Evolutionary conservation across 2,329 filamentous ascomycete species (phyloP), one percentile per base, ranked within the genome.

Genomic region (Venturia pyrina): DNA sequence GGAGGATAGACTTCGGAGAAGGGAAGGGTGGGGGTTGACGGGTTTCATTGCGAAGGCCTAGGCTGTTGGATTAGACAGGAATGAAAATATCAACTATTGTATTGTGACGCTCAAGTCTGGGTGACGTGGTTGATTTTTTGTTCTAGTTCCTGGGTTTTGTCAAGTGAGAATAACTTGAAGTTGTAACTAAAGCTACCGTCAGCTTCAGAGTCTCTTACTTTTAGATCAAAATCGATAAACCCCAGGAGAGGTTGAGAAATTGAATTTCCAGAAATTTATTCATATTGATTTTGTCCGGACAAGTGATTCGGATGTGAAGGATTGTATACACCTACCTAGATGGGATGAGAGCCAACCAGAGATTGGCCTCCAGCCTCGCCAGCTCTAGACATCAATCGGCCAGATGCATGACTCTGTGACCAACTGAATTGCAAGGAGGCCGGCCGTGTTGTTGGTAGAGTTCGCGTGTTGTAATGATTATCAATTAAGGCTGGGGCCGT

Each of bases 41-140:
- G 15, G 53, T 19, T 59, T 37, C 28, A 40, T 59, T 2, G 32
- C 19, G 53, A 19, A 59, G 32, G 32, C 28, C 21, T 34, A 19
- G 53, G 46, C 28, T 59, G 53, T 59, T 59, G 53, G 53, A 59
- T 21, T 59, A 59, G 53, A 59, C 17, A 59, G 53, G 32, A 21
- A 59, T 21, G 53, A n/a, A 56, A 59, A 59, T 59, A 59, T n/a
- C 32, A 37, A 8, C 53, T 59, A 59, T 21, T 59, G 53, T 37
- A 59, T 59, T 59, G 53, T 34, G 48, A 37, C 8, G 17, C 6
- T 8, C 19, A 21, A 50, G n/a, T 21, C 46, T 50, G 6, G 46
- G 24, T 50, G 46, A 50, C 7, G 19, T 50, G 46, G 6, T 40
- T 11, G 37, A 7, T 3, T 11, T 40, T 40, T 3, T 40, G 6